Base-by-base conservation (phyloP, 2,329 filamentous ascomycete genomes). In the Sarocladium brachiariae region DNA sequence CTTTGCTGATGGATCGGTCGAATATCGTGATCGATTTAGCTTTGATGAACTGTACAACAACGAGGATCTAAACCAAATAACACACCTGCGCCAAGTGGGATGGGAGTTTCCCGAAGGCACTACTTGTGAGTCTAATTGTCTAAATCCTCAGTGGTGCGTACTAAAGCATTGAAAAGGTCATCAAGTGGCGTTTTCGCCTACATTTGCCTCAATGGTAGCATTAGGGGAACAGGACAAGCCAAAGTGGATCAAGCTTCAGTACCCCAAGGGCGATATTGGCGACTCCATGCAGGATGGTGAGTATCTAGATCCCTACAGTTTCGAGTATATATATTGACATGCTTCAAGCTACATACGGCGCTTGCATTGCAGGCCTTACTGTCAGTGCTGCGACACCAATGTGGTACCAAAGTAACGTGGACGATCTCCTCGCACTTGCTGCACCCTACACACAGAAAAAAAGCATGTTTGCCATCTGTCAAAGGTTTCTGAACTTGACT, bases 1-100 rank as follows among this genome's bases (percentile, higher is more conserved):
- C 23, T 88, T 88, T 58, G 87, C 87, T 54, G 90, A 96, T 62
- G 88, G 91, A 10, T 86, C 83, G 0, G 74, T 95, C 3, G 84
- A 93, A 57, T 88, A 92, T 65, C 81, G 88, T 51, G 87, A 95
- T 60, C 80, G 89, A 10, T 75, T 78, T 45, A 87, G 81, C 0
- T 85, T 95, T 77, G 75, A 81, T 4, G 76, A 84, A 50, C 71
- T 91, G 1, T 83, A 80, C 55, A 76, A 78, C 4, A 78, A 85
- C 51, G 75, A 77, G 24, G 84, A 86, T 58, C 68, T 80, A 7
- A 77, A 81, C 38, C 81, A 74, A 41, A 80, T 95, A 27, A 81
- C 78, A 54, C 86, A 81, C 51, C 73, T 95, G 24, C 74, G 84
- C 24, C 88, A 96, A 64, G 82, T 84, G 41, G 89, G 89, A 1